Conservation (phyloP, 2,329 filamentous ascomycete species). For the Trichoderma breve region DNA sequence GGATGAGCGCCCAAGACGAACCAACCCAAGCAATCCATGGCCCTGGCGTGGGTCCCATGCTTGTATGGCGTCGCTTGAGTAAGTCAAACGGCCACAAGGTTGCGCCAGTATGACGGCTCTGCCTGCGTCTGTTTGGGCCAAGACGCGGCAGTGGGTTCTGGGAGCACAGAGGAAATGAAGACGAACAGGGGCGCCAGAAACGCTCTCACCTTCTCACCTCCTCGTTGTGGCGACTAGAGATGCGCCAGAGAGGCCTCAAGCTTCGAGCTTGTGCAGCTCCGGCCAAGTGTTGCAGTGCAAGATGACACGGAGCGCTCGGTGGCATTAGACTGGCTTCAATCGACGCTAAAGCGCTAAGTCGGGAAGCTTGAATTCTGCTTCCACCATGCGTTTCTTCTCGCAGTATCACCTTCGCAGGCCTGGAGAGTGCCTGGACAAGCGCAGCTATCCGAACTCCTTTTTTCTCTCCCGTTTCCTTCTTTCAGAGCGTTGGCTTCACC, state of each 20-base stretch:
- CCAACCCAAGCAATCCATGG: neutral
- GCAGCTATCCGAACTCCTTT: neutral
- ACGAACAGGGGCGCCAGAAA: neutral
- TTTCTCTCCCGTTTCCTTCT: neutral
- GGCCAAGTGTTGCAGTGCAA: neutral
- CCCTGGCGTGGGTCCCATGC: slow-evolving; percentile 12
- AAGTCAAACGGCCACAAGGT: slow-evolving; percentile 8
- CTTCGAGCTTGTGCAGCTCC: neutral
- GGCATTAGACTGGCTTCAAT: neutral
- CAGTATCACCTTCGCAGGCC: neutral
- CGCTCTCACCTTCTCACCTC: neutral
- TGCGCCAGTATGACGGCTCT: slow-evolving; percentile 15
- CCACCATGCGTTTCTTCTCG: neutral
- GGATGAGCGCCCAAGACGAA: neutral
- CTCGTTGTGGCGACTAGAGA: neutral
- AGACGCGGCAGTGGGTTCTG: slow-evolving; percentile 8
- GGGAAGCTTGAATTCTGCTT: neutral
- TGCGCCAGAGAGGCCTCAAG: slow-evolving; percentile 2
- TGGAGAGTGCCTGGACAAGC: neutral
- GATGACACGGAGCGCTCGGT: neutral
- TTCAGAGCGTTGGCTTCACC: neutral
- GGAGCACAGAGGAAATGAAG: slow-evolving; percentile 17
- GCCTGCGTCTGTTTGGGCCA: neutral
- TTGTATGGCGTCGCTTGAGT: slow-evolving; percentile 5
- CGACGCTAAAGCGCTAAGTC: neutral